These are phyloP conservation scores for Nigrospora osmanthi DNA, from an alignment of 2,329 filamentous ascomycete species.

Conservation along the genomic window DNA sequence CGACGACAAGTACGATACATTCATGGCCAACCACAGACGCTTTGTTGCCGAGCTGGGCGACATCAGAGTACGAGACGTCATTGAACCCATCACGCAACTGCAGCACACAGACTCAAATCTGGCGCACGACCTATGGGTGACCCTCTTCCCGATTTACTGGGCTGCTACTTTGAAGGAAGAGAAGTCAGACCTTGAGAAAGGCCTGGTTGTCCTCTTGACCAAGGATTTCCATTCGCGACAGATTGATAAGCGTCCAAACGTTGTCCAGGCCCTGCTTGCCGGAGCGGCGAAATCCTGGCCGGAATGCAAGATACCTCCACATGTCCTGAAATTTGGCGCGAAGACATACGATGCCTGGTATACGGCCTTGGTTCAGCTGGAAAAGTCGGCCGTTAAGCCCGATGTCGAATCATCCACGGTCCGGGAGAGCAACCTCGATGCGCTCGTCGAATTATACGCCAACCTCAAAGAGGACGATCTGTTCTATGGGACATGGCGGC, in stretches of 20 bases:
- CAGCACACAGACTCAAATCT: constrained; percentile 82
- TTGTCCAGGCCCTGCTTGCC: constrained; percentile 85
- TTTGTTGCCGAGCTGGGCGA: constrained; percentile 81
- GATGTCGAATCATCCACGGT: constrained; percentile 77
- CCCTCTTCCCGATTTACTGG: constrained; percentile 91
- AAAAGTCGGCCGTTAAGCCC: constrained; percentile 79
- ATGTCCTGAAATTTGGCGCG: constrained; percentile 91
- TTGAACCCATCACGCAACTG: constrained; percentile 84
- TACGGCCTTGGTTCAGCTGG: constrained; percentile 81
- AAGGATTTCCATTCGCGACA: constrained; percentile 95
- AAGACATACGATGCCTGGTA: constrained; percentile 97
- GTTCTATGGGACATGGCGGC: constrained; percentile 95
- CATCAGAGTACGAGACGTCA: constrained; percentile 77
- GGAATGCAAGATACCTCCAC: constrained; percentile 85
- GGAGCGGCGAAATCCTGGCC: constrained; percentile 79
- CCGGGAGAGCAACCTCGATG: constrained; percentile 91
- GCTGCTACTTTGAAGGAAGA: constrained; percentile 82
- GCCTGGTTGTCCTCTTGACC: constrained; percentile 81
- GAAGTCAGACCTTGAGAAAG: constrained; percentile 80
- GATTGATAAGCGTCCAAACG: constrained; percentile 90
- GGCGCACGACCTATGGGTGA: constrained; percentile 83
- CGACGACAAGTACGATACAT: constrained; percentile 73
- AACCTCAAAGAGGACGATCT: constrained; percentile 90
- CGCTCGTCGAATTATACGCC: constrained; percentile 87
- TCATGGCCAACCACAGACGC: constrained; percentile 71